Percentiles rank a stretch among this genome's conserved stretches.
phyloP scores from a whole-genome alignment of 2,329 filamentous ascomycete species.

The Dactylellina sp. region DNA sequence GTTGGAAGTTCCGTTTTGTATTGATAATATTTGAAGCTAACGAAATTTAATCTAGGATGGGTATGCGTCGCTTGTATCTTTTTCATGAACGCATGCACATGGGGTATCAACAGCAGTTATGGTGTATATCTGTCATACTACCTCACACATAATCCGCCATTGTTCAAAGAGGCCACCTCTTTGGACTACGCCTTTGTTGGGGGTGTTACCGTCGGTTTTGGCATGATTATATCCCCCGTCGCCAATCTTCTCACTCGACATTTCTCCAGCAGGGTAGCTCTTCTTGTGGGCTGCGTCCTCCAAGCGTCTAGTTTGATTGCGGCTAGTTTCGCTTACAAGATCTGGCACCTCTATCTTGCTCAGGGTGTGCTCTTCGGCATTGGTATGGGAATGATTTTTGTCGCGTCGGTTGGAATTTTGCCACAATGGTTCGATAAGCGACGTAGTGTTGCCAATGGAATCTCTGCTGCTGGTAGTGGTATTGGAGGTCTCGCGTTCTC shows the following conservation, averaged over 20 bases:
- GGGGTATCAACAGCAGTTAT: constrained; percentile 69
- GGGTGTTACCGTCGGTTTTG: constrained; percentile 65
- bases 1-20: not conserved
- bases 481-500: constrained; percentile 79
- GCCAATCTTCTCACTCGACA: constrained; percentile 72
- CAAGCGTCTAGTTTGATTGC: constrained; percentile 75
- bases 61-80: constrained; percentile 59
- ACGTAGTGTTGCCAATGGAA: constrained; percentile 76
- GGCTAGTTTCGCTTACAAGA: constrained; percentile 75
- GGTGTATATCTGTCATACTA: constrained; percentile 84
- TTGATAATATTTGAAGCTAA: constrained; percentile 7
- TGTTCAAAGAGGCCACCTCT: constrained; percentile 72
- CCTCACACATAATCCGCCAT: constrained; percentile 69
- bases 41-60: constrained; percentile 28
- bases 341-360: constrained; percentile 81
- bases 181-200: constrained; percentile 83
- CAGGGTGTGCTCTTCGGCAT: constrained; percentile 82
- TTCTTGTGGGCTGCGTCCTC: constrained; percentile 74
- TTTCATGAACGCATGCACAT: constrained; percentile 61
- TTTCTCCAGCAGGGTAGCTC: constrained; percentile 73
- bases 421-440: constrained; percentile 80
- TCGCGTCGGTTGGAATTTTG: constrained; percentile 74
- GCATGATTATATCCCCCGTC: constrained; percentile 75
- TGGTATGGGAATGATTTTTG: constrained; percentile 82
- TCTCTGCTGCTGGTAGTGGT: constrained; percentile 76